phyloP scores from a whole-genome alignment of 768 basidiomycete genomes.

The Ephemerocybe angulata region DNA sequence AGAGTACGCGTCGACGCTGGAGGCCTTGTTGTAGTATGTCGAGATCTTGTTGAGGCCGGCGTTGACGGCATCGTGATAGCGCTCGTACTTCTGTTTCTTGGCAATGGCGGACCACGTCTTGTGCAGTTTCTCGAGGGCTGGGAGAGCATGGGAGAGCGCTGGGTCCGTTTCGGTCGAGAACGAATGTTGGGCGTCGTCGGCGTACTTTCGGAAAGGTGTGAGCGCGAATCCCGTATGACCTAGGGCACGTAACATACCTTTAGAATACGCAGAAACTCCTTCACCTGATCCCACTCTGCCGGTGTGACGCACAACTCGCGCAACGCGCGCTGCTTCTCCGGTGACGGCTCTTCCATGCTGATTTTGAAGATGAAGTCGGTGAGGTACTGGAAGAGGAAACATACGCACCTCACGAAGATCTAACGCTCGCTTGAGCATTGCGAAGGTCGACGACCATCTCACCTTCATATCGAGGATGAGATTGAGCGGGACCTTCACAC shows the following conservation, averaged over 20 bases:
- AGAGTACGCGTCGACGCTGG: slow-evolving; percentile 25
- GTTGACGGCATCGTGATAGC: slow-evolving; percentile 20
- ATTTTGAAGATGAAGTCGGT: slow-evolving; percentile 24
- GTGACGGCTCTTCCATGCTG: slow-evolving; percentile 18
- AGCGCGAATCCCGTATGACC: neutral
- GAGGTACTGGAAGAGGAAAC: slow-evolving; percentile 16
- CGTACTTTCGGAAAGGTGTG: slow-evolving; percentile 17
- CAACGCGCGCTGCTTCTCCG: slow-evolving; percentile 21
- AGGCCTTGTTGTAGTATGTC: slow-evolving; percentile 29
- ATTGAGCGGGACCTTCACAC: slow-evolving; percentile 4
- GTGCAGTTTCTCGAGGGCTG: slow-evolving; percentile 31
- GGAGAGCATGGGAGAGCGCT: slow-evolving; percentile 26
- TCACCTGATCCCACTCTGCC: slow-evolving; percentile 23
- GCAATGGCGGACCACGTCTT: slow-evolving; percentile 20
- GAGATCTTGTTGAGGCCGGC: slow-evolving; percentile 23
- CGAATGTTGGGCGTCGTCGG: slow-evolving; percentile 28
- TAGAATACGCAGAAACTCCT: slow-evolving; percentile 17
- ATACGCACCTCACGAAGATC: slow-evolving; percentile 9
- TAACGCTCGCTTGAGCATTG: slow-evolving; percentile 22
- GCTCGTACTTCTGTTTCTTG: slow-evolving; percentile 13
- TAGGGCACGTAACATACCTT: slow-evolving; percentile 13
- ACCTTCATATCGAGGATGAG: slow-evolving; percentile 29
- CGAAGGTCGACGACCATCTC: slow-evolving; percentile 29
- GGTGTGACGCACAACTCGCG: slow-evolving; percentile 14
- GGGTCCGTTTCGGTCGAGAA: slow-evolving; percentile 20